Evolutionary conservation across 1,284 basidiomycete genomes (phyloP), one percentile per base, ranked within the genome.

Genomic region (Microbotryum silenes-acaulis): DNA sequence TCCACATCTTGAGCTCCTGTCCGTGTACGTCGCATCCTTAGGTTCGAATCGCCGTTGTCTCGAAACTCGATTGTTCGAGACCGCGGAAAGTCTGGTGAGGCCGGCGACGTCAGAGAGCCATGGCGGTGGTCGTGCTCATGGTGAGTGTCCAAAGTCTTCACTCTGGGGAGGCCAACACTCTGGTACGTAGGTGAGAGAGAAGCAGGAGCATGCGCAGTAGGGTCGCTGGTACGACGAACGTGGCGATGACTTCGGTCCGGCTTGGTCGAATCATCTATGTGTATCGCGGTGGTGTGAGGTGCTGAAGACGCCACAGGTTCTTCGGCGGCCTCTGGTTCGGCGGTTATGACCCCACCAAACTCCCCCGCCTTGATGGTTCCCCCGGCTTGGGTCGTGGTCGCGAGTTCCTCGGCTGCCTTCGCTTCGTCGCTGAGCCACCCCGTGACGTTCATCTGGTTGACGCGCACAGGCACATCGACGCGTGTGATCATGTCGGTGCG

Each of bases 401-500:
- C 49, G 23, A 16, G 31, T 21, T 53, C 44, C 49, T 29, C 27
- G 27, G 55, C 54, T 47, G 50, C 29, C 8, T 21, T 14, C 27
- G 47, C 33, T 48, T 31, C 80, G 7, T 69, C 69, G 4, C 69
- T 64, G 3, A 74, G 37, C 51, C 69, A 67, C 1, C 73, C 73
- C 37, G 62, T 63, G 4, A 71, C 83, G 12, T 87, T 90, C 75
- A 85, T 91, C 2, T 88, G 88, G 73, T 93, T 85, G 51, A 96
- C 81, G n/a, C 84, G 80, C 65, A 85, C 86, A 2, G 89, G 88
- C 1, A 84, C 84, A 51, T 79, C 78, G 76, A 89, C 82, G 46
- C 90, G 79, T 48, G 85, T 83, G 70, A 94, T 92, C 91, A 93
- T 93, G 64, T 89, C 85, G 42, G 86, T 79, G 48, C 82, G 78